Evolutionary conservation across 768 basidiomycete species (phyloP), one percentile per base, ranked within the genome.

Genomic region (Cubamyces lactineus): DNA sequence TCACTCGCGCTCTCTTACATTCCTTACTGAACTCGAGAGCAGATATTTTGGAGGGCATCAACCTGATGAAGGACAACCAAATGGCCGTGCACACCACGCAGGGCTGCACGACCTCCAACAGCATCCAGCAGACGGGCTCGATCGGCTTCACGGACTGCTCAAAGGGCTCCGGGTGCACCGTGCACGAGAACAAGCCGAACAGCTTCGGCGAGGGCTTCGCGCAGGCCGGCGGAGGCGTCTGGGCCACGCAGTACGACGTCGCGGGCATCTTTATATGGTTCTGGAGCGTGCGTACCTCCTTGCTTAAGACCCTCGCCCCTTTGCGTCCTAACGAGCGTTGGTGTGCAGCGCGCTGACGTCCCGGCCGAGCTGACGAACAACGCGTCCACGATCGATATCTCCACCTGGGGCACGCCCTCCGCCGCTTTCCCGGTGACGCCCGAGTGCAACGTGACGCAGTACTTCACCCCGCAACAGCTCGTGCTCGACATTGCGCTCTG

Each of bases 201-300:
- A 79, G 77, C 53, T 83, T 74, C 58, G 77, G 76, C 5, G 66
- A 65, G n/a, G 75, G 71, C 5, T 84, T 84, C 62, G 78, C 77
- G 7, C 56, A 71, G 3, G 79, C 76, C 2, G 84, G 85, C n/a
- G 86, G 86, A 6, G 86, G 86, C 5, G 84, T 87, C 1, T 93
- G 78, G 73, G 88, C 88, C 2, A 80, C 86, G 3, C 88, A 89
- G 66, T 86, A 89, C 63, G 89, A 89, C 52, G 76, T 78, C 6
- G 71, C 79, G 1, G 87, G 83, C 19, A 77, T 84, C 41, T 82
- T 71, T 54, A 80, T 82, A 41, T 82, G 80, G 80, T 82, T 77
- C 65, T 82, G 81, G 81, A 75, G 72, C 51, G 80, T 81, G 51
- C 62, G 79, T 63, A 15, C 7, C 17, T 23, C 38, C 3, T 19